Base-by-base conservation (phyloP, 2,329 filamentous ascomycete genomes). In the Dichotomopilus funicola region DNA sequence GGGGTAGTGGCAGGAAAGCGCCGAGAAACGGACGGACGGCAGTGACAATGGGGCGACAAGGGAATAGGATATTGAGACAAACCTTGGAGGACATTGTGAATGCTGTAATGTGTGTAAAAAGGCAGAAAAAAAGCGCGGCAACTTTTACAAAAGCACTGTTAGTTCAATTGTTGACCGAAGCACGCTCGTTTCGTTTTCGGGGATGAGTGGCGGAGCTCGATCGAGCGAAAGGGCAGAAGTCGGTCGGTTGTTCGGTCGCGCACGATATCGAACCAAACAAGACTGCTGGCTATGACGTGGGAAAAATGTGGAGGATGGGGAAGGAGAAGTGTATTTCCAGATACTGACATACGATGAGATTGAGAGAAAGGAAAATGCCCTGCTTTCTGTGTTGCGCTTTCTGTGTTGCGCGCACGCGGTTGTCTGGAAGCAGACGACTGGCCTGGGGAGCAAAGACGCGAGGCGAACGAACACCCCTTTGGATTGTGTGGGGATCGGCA, bases 11-110 rank as follows among this genome's bases (percentile, higher is more conserved):
- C 19, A 27, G 19, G 19, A 27, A 27, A 27, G 19, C 19, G 19
- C 19, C 46, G 41, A 53, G n/a, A 40, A 6, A 12, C 38, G 35
- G 6, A 31, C 27, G 36, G 41, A 43, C 46, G 37, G 11, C 45
- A 19, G 31, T 13, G 35, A 27, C 35, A 27, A 13, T n/a, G 10
- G 44, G 44, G 40, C 33, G 49, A 11, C 36, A n/a, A 33, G 8
- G 9, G 49, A 13, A 34, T 3, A 11, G 33, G 13, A 43, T 27
- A 37, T 36, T 31, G 5, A 31, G 53, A 62, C 62, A 43, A 41
- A 64, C 62, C 62, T 63, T 64, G 53, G 62, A 62, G 3, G 59
- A 58, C 60, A 63, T 63, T 40, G 46, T 42, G 40, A 12, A 13
- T 42, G 55, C 51, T 44, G 43, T 45, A 42, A n/a, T 42, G 44